Conservation (phyloP, 2,329 filamentous ascomycete species). For the Pseudogymnoascus sp. region DNA sequence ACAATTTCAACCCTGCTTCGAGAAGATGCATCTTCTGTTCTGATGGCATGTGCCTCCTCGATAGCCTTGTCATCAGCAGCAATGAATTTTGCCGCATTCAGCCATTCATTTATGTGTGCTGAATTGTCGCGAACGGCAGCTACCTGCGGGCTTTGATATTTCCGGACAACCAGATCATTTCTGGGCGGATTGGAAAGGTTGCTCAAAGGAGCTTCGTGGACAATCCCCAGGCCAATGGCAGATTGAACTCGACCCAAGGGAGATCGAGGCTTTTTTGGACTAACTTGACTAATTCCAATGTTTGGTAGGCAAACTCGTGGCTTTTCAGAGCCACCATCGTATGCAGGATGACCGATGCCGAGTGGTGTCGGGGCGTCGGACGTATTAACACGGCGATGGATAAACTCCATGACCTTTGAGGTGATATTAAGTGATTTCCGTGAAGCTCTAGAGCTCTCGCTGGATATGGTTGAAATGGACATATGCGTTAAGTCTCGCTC, state of each 20-base stretch:
- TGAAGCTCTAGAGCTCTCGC: not conserved
- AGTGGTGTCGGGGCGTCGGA: not conserved
- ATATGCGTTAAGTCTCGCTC: not conserved
- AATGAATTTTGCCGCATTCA: not conserved
- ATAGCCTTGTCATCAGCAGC: not conserved
- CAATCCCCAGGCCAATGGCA: not conserved
- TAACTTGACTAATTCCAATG: not conserved
- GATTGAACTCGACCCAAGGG: not conserved
- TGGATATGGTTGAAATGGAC: not conserved
- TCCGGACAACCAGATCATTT: not conserved
- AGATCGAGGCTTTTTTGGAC: not conserved
- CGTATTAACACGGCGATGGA: constrained; percentile 3
- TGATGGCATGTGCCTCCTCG: not conserved
- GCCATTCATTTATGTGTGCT: not conserved
- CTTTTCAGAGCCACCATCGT: not conserved
- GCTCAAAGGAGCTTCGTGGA: not conserved
- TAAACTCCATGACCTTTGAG: not conserved
- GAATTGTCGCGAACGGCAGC: not conserved
- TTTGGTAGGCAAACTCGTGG: constrained; percentile 3
- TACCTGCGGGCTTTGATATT: not conserved
- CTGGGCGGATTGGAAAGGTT: not conserved
- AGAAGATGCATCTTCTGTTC: not conserved
- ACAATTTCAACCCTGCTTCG: not conserved
- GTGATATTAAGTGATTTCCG: not conserved
- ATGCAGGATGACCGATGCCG: not conserved